Conservation (phyloP, 768 basidiomycete species). For the Naematelia encephala region DNA sequence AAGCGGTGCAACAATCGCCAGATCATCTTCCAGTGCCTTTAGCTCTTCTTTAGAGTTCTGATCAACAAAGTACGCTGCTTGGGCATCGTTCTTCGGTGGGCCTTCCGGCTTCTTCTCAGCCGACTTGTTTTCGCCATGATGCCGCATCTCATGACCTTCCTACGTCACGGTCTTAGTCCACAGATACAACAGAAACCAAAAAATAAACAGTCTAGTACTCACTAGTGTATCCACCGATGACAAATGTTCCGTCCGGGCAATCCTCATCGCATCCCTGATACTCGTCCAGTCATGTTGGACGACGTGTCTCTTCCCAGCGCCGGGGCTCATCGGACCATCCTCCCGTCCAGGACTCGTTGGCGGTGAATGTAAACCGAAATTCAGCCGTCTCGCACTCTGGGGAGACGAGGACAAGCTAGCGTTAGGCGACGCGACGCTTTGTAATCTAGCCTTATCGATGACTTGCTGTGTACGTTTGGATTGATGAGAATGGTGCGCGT, state of each 20-base stretch:
- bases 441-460: slow-evolving; percentile 25
- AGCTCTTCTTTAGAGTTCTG: slow-evolving; percentile 31
- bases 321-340: slow-evolving; percentile 6
- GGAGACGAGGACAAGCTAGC: slow-evolving; percentile 13
- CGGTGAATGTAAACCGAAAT: background rate
- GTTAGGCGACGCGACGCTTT: slow-evolving; percentile 11
- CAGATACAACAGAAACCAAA: background rate
- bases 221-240: slow-evolving; percentile 67
- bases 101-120: background rate
- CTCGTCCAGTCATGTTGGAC: slow-evolving; percentile 51
- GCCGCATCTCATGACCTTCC: slow-evolving; percentile 10
- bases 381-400: slow-evolving; percentile 4
- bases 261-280: slow-evolving; percentile 56
- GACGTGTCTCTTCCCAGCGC: slow-evolving; percentile 52
- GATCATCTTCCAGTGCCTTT: slow-evolving; percentile 53
- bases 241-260: slow-evolving; percentile 72
- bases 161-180: background rate
- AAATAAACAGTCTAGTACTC: no score
- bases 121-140: slow-evolving; percentile 55
- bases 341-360: background rate
- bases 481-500: slow-evolving; percentile 47
- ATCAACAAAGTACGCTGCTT: slow-evolving; percentile 25
- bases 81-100: background rate
- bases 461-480: slow-evolving; percentile 40
- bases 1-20: slow-evolving; percentile 61